These are phyloP conservation scores for Trifolium fragiferum DNA, from an alignment of 306 rosid species.

Conservation along the genomic window DNA sequence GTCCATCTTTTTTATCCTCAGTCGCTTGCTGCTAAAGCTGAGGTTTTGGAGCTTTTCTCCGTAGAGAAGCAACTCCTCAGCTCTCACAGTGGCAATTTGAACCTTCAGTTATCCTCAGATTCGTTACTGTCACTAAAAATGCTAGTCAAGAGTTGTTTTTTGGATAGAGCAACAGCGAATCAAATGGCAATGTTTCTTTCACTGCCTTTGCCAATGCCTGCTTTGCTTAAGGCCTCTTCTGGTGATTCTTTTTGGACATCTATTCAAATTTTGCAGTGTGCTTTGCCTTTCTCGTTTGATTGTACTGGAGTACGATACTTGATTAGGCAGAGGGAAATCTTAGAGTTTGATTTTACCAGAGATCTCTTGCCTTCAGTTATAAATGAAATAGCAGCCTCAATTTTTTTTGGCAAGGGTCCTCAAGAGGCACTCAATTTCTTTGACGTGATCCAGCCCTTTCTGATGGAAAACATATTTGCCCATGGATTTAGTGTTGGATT, in stretches of 20 bases:
- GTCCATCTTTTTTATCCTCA: conserved; percentile 91
- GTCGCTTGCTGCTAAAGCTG: conserved; percentile 90
- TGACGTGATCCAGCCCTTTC: conserved; percentile 72
- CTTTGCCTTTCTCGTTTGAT: conserved; percentile 70
- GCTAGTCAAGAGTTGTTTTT: conserved; percentile 57
- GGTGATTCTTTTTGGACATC: conserved; percentile 75
- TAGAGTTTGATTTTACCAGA: conserved; percentile 59
- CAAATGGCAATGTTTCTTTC: conserved; percentile 83
- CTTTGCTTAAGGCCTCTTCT: conserved; percentile 56
- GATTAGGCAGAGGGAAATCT: conserved; percentile 61
- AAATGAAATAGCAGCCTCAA: conserved; percentile 78
- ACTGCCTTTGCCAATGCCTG: conserved; percentile 68
- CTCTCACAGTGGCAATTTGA: conserved; percentile 88
- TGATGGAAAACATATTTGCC: conserved; percentile 83
- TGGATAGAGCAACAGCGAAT: conserved; percentile 61
- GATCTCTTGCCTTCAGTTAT: conserved; percentile 63
- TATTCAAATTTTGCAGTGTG: conserved; percentile 74
- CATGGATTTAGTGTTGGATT: conserved; percentile 89
- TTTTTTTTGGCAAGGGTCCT: conserved; percentile 83
- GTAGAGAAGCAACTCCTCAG: conserved; percentile 92
- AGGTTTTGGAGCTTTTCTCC: conserved; percentile 85
- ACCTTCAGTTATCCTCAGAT: conserved; percentile 74
- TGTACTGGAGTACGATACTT: conserved; percentile 70
- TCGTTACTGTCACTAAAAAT: conserved; percentile 72
- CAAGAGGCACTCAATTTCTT: conserved; percentile 76